Conservation (phyloP, 2,329 filamentous ascomycete genomes). For the Diaporthe sp. region DNA sequence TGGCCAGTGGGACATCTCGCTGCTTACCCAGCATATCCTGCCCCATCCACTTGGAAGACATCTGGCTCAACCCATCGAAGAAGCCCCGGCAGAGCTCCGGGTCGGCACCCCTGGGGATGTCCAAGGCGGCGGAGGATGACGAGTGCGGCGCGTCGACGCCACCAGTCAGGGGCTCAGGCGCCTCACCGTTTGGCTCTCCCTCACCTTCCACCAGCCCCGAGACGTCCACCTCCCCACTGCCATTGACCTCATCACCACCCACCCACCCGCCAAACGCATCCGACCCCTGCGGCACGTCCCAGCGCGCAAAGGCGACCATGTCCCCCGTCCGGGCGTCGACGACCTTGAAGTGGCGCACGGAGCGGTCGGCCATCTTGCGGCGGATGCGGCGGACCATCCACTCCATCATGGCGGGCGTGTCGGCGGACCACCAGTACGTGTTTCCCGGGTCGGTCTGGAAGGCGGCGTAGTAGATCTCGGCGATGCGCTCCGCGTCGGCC, state of each 20-base stretch:
- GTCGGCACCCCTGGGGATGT: neutral
- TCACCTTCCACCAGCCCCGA: neutral
- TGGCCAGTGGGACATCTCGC: neutral
- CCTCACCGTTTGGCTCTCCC: neutral
- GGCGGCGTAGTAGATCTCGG: conserved; percentile 22
- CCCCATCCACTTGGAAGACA: conserved; percentile 10
- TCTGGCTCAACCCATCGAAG: conserved; percentile 14
- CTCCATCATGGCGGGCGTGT: conserved; percentile 12
- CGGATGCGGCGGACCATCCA: conserved; percentile 14
- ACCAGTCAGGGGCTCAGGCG: neutral
- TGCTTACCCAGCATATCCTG: conserved; percentile 16
- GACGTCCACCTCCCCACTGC: neutral
- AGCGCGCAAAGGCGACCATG: conserved; percentile 13
- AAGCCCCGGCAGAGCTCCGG: conserved; percentile 11
- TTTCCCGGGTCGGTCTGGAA: conserved; percentile 24
- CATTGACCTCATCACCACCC: neutral
- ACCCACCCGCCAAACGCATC: neutral
- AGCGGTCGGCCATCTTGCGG: conserved; percentile 1
- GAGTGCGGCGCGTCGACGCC: neutral
- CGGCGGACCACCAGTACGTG: conserved; percentile 26
- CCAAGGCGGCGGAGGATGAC: neutral
- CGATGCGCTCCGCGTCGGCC: neutral
- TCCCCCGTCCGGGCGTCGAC: conserved; percentile 2
- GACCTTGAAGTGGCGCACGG: conserved; percentile 20
- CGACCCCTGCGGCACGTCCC: neutral